A percentile compares a stretch with the other conserved stretches of the same genome.
phyloP scores from a whole-genome alignment of 805 yeast species.

The Lachancea sp. region DNA sequence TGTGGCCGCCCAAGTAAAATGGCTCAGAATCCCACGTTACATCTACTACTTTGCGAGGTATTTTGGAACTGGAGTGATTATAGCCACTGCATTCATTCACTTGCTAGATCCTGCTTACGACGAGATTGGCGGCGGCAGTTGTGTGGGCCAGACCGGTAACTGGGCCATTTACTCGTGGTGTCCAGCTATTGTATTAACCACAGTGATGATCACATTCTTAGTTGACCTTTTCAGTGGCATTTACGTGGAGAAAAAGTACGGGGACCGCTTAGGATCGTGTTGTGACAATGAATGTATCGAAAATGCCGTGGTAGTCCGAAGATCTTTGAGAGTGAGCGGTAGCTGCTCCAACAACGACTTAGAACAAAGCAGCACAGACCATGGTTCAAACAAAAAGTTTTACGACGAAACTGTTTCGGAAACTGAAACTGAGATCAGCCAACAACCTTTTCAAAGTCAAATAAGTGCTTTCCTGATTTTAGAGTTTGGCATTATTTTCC shows the following conservation, averaged over 20 bases:
- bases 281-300: not conserved
- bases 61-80: slow-evolving; percentile 73
- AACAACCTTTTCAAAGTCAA: slow-evolving; percentile 20
- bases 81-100: slow-evolving; percentile 72
- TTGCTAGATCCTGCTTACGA: slow-evolving; percentile 48
- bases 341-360: too few relatives aligned
- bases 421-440: not conserved
- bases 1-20: slow-evolving; percentile 35
- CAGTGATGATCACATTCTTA: slow-evolving; percentile 36
- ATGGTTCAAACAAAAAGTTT: not conserved
- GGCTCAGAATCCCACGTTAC: slow-evolving; percentile 38
- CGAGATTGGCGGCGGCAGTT: slow-evolving; percentile 24
- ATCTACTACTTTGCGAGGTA: slow-evolving; percentile 30
- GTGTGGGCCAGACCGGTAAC: slow-evolving; percentile 39
- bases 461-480: slow-evolving; percentile 46
- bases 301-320: not conserved
- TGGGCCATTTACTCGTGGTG: slow-evolving; percentile 43
- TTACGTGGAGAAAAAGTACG: slow-evolving; percentile 8
- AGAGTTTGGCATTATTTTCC: slow-evolving; percentile 70
- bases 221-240: slow-evolving; percentile 38
- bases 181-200: slow-evolving; percentile 39
- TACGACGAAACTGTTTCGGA: not conserved
- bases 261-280: not conserved
- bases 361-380: not conserved
- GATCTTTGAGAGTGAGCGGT: not conserved